Percentiles rank a stretch among this genome's conserved stretches.
Evolutionary conservation across 768 basidiomycete genomes (phyloP).

Genomic region (Phylloporus rhodoxanthus): DNA sequence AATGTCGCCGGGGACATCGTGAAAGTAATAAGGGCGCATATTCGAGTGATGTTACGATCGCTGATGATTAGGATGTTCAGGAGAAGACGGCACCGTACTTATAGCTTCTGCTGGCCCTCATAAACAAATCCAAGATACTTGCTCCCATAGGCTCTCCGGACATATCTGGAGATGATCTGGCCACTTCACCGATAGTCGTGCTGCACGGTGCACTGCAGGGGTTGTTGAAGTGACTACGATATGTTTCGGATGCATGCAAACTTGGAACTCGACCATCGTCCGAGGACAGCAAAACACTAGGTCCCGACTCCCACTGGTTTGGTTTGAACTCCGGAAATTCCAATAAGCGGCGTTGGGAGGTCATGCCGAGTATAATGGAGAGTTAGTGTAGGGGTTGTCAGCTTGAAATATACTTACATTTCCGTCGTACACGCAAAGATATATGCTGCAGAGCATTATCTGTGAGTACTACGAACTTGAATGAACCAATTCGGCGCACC

Average conservation of each 20-base stretch:
- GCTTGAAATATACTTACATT: neutral
- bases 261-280: neutral
- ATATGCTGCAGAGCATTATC: neutral
- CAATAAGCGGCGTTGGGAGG: neutral
- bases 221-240: neutral
- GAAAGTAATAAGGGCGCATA: conserved; percentile 71
- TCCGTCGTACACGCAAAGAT: neutral
- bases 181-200: neutral
- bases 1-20: conserved; percentile 70
- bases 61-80: neutral
- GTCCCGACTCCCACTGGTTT: neutral
- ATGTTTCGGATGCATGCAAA: neutral
- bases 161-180: neutral
- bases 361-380: neutral
- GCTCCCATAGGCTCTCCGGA: neutral
- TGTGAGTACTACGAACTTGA: neutral
- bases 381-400: neutral
- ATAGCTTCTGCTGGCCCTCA: neutral
- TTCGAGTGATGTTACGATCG: neutral
- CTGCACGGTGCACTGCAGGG: neutral
- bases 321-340: neutral
- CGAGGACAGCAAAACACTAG: neutral
- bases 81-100: neutral
- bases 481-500: neutral
- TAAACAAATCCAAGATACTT: neutral